A percentile compares a stretch with the other conserved stretches of the same genome.
phyloP scores from a whole-genome alignment of 2,329 filamentous ascomycete species.

The Calonectria hawksworthii region DNA sequence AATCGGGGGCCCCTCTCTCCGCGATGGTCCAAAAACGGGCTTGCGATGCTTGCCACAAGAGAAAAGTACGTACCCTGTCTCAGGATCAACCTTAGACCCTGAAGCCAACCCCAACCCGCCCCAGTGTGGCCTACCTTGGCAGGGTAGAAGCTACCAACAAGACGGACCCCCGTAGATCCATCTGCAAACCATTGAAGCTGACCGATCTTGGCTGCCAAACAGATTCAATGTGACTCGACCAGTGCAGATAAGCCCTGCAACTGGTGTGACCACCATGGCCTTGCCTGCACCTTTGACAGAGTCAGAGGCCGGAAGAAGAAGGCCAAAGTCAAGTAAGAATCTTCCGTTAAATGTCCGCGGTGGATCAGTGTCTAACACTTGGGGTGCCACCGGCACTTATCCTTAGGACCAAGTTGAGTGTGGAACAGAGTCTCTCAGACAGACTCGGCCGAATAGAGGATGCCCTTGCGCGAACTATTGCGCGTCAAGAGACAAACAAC shows the following conservation, averaged over 20 bases:
- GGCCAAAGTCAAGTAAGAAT: constrained; percentile 30
- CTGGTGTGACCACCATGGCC: constrained; percentile 26
- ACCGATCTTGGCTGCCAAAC: background rate
- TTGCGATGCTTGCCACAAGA: constrained; percentile 27
- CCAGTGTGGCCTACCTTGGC: background rate
- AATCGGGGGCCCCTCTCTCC: constrained; percentile 14
- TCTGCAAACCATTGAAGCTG: background rate
- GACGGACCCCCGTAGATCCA: constrained; percentile 12
- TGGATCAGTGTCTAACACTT: constrained; percentile 15
- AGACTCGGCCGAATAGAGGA: constrained; percentile 40
- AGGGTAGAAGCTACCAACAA: background rate
- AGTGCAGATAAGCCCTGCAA: constrained; percentile 17
- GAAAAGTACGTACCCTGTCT: constrained; percentile 25
- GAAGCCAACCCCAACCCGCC: background rate
- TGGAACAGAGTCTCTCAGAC: constrained; percentile 38
- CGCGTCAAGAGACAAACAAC: constrained; percentile 6
- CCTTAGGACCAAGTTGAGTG: constrained; percentile 28
- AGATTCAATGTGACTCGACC: constrained; percentile 25
- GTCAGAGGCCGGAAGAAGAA: constrained; percentile 41
- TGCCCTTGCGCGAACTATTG: constrained; percentile 36
- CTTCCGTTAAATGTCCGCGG: background rate
- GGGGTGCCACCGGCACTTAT: background rate
- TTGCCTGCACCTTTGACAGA: constrained; percentile 38
- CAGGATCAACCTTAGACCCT: constrained; percentile 6
- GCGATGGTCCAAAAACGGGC: constrained; percentile 26